Base-by-base conservation (phyloP, 352 stramenopile genomes). In the Plasmopara viticola region DNA sequence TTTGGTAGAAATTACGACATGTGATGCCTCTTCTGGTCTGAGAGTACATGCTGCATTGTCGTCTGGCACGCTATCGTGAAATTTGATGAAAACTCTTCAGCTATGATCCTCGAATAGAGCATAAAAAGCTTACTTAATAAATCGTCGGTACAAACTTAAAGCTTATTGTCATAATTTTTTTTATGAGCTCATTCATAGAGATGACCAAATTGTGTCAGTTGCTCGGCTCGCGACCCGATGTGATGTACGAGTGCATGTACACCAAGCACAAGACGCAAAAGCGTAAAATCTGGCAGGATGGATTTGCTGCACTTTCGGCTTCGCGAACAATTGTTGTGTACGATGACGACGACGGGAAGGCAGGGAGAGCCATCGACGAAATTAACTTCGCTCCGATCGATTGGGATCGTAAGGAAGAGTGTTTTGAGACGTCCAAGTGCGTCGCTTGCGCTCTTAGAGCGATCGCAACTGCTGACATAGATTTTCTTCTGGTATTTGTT, bases 211-310 rank as follows among this genome's bases (percentile, higher is more conserved):
- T 44, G 18, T 44, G 46, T 20, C 52, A 72, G 48, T 56, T 52
- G 9, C 46, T 52, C 9, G 35, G 46, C 35, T 52, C 46, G 17
- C 46, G 46, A 4, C 13, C 20, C 17, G 46, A 38, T 5, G 46
- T 52, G 18, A 44, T 44, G 46, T 43, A 52, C 34, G 34, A 52
- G 46, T 52, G 35, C 17, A 52, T 52, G 37, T 52, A 44, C 37
- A 52, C 46, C 37, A 93, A 88, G 63, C 73, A 93, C 74, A 90
- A 90, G 74, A 87, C 79, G 40, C 79, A 90, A 64, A 93, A 93
- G 68, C 68, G 70, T 54, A 93, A 93, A 63, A 67, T 62, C 12
- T 93, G 77, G 74, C 72, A 90, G 18, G 80, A 93, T 48, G 83
- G 79, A n/a, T 88, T 90, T 51, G 37, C 89, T 8, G 44, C 58